These are phyloP conservation scores for Xylaria castorea DNA, from an alignment of 495 filamentous ascomycete genomes.

Conservation along the genomic window DNA sequence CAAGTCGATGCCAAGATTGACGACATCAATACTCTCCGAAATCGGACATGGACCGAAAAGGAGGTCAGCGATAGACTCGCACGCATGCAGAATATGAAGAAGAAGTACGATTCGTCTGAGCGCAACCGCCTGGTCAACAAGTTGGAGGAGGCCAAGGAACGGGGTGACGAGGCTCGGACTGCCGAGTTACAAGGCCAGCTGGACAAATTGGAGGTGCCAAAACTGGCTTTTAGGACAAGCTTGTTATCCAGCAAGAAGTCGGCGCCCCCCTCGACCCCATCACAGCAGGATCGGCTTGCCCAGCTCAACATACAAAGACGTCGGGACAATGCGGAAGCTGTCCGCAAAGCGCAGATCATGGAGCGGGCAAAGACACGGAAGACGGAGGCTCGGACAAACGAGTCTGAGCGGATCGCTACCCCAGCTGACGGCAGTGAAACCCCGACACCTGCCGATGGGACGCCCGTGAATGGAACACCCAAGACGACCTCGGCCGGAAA, in stretches of 20 bases:
- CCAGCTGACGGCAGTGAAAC: conserved; percentile 47
- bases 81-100: conserved; percentile 66
- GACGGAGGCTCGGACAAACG: conserved; percentile 58
- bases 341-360: conserved; percentile 82
- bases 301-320: conserved; percentile 80
- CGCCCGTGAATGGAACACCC: conserved; percentile 42
- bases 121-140: conserved; percentile 66
- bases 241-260: conserved; percentile 56
- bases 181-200: conserved; percentile 70
- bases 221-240: conserved; percentile 71
- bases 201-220: conserved; percentile 68
- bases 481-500: conserved; percentile 35
- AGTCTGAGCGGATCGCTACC: conserved; percentile 53
- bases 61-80: conserved; percentile 80
- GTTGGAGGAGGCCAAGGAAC: conserved; percentile 67
- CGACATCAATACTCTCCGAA: conserved; percentile 80
- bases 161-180: conserved; percentile 66
- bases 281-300: conserved; percentile 76
- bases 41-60: conserved; percentile 76
- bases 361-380: conserved; percentile 73
- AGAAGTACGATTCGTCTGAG: conserved; percentile 66
- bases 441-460: conserved; percentile 42
- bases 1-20: conserved; percentile 72
- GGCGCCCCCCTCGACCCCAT: conserved; percentile 47
- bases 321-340: conserved; percentile 75